phyloP scores from a whole-genome alignment of 2,329 filamentous ascomycete genomes.

The Penicillium sp. region DNA sequence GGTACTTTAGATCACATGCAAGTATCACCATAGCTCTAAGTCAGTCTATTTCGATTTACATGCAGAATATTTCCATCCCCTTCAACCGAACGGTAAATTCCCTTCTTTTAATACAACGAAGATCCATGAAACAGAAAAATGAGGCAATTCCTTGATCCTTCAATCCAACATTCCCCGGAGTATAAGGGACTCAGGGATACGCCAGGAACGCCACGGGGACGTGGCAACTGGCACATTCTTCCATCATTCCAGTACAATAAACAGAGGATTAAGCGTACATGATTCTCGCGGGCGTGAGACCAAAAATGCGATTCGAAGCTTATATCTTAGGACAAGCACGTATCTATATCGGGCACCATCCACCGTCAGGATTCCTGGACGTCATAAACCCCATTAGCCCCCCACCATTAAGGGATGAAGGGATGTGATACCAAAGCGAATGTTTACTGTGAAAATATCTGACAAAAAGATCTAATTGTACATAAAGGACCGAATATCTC shows the following conservation, averaged over 20 bases:
- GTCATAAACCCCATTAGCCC: slow-evolving; percentile 12
- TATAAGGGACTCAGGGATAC: slow-evolving; percentile 20
- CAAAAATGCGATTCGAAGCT: slow-evolving; percentile 18
- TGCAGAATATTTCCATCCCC: neutral
- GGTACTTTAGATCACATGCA: neutral
- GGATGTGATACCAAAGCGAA: slow-evolving; percentile 14
- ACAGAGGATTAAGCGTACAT: neutral
- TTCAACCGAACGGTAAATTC: neutral
- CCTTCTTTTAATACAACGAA: neutral
- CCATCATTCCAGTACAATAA: slow-evolving; percentile 20
- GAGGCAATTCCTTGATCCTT: neutral
- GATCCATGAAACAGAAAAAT: neutral
- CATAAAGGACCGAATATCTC: slow-evolving; percentile 9
- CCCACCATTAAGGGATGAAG: slow-evolving; percentile 16
- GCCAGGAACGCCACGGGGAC: slow-evolving; percentile 5
- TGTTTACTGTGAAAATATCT: slow-evolving; percentile 10
- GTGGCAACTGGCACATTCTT: slow-evolving; percentile 23
- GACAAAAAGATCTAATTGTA: neutral
- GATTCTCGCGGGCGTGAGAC: neutral
- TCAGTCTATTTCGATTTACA: too few species aligned
- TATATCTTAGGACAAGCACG: slow-evolving; percentile 4
- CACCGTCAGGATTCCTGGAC: slow-evolving; percentile 17
- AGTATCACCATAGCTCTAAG: neutral
- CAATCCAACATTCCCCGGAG: slow-evolving; percentile 20
- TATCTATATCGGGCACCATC: slow-evolving; percentile 3